phyloP scores from a whole-genome alignment of 148 eudicot species.

The Cornus florida region DNA sequence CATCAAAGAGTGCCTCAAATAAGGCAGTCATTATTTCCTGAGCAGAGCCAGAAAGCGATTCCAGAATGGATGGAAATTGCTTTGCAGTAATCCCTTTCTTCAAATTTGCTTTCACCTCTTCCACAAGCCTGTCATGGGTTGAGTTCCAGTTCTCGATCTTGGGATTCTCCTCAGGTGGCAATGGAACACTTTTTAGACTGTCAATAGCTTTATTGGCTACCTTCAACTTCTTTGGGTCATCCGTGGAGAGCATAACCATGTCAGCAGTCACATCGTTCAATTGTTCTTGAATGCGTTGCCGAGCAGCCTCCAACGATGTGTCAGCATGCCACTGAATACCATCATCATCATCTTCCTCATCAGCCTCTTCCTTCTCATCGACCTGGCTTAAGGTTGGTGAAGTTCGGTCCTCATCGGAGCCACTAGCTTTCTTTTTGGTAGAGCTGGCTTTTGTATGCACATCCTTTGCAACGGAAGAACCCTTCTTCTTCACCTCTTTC shows the following conservation, averaged over 20 bases:
- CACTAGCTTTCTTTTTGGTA: conserved; percentile 60
- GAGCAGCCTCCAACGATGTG: conserved; percentile 74
- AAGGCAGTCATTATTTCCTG: conserved; percentile 56
- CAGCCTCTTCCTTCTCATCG: conserved; percentile 40
- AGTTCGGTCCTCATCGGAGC: conserved; percentile 61
- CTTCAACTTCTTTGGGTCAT: conserved; percentile 41
- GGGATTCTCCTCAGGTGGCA: conserved; percentile 19
- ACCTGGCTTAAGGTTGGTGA: conserved; percentile 49
- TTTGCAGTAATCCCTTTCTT: conserved; percentile 42
- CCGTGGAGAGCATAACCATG: conserved; percentile 74
- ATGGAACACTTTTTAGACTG: conserved; percentile 1
- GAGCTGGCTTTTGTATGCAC: conserved; percentile 36
- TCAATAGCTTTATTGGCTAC: conserved; percentile 4
- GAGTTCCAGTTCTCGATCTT: conserved; percentile 20
- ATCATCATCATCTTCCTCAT: conserved; percentile 42
- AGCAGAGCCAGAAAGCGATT: conserved; percentile 41
- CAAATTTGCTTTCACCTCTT: conserved; percentile 43
- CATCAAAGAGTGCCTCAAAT: conserved; percentile 56
- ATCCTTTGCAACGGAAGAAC: conserved; percentile 39
- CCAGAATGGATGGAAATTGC: conserved; percentile 46
- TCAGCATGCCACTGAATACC: conserved; percentile 78
- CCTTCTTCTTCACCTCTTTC: conserved; percentile 55
- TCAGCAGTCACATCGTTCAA: conserved; percentile 73
- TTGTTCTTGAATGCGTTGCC: conserved; percentile 66
- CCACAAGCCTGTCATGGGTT: conserved; percentile 30